Evolutionary conservation across 2,329 filamentous ascomycete species (phyloP).

Genomic region (Grosmannia serpens): DNA sequence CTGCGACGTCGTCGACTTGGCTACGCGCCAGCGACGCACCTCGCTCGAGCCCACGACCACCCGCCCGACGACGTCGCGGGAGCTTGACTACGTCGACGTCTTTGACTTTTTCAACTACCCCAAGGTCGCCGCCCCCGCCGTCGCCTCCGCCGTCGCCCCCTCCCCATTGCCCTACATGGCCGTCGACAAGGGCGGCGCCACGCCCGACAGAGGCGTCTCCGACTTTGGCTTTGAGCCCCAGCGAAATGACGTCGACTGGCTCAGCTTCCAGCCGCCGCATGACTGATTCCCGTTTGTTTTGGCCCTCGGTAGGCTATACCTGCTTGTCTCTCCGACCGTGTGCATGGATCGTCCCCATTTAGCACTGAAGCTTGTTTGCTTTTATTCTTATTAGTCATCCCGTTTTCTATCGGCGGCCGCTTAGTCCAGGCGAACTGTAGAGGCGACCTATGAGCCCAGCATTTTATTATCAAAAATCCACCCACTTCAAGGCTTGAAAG

Average conservation of each 20-base stretch:
- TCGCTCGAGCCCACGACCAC: constrained; percentile 44
- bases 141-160: constrained; percentile 32
- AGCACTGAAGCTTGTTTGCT: background rate
- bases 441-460: too few species aligned
- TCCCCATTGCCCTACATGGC: background rate
- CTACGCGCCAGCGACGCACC: constrained; percentile 63
- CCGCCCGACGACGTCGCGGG: constrained; percentile 62
- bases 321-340: background rate
- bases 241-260: background rate
- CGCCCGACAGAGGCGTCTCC: background rate
- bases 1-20: constrained; percentile 80
- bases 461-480: too few species aligned
- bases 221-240: background rate
- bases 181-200: background rate
- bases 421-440: background rate
- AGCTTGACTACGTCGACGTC: constrained; percentile 80
- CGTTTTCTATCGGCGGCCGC: background rate
- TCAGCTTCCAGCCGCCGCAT: background rate
- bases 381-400: background rate
- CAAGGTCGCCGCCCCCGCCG: constrained; percentile 23
- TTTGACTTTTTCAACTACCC: constrained; percentile 94
- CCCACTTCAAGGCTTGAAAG: too few species aligned
- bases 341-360: background rate
- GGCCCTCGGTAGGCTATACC: background rate
- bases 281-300: background rate